phyloP scores from a whole-genome alignment of 371 early-diverging fungal genomes.

The Chytridiales sp. region DNA sequence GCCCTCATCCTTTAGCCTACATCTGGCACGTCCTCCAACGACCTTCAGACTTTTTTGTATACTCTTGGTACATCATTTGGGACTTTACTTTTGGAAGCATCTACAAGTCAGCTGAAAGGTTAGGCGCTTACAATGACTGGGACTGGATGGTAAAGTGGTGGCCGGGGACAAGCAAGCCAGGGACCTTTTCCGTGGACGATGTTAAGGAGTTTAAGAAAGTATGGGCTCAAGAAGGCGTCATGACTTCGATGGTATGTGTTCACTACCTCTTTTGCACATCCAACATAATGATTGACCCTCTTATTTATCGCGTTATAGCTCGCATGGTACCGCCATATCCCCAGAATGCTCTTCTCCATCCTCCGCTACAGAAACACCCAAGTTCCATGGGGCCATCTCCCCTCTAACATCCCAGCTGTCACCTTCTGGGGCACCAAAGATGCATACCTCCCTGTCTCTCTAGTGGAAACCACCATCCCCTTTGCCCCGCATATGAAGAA shows the following conservation, averaged over 20 bases:
- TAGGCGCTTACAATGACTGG: not conserved
- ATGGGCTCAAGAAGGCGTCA: not conserved
- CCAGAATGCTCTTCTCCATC: not conserved
- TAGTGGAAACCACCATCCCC: not conserved
- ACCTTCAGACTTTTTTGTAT: not conserved
- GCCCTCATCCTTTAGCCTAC: not conserved
- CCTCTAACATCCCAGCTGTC: not conserved
- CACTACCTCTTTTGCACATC: not conserved
- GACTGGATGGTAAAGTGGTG: not conserved
- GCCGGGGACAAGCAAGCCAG: not conserved
- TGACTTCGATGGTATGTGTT: constrained; percentile 3
- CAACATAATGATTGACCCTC: not conserved
- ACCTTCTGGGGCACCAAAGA: not conserved
- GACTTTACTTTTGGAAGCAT: constrained; percentile 7
- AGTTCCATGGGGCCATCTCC: not conserved
- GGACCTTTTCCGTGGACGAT: not conserved
- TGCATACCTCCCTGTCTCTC: not conserved
- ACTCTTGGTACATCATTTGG: constrained; percentile 14
- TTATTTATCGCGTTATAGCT: not conserved
- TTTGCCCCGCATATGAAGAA: not conserved
- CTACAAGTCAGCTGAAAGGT: not conserved
- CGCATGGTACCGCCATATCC: not conserved
- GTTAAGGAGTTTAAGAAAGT: constrained; percentile 2
- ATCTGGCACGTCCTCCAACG: not conserved
- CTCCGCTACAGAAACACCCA: not conserved